These are phyloP conservation scores for Blastobotrys ciferrii DNA, from an alignment of 1,139 yeast genomes.

Conservation along the genomic window DNA sequence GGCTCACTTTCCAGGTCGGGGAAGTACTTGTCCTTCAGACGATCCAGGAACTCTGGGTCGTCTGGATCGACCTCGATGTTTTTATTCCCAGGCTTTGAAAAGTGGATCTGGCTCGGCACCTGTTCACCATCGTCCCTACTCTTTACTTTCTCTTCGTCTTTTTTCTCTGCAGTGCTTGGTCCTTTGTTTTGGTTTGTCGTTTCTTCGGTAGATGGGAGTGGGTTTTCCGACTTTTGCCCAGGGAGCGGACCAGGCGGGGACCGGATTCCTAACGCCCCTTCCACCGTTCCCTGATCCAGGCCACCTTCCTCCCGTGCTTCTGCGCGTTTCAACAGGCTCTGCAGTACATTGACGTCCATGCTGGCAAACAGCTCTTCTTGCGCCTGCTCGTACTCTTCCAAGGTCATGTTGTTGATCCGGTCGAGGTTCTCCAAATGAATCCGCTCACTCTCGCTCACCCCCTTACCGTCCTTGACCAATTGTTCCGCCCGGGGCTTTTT, in stretches of 20 bases:
- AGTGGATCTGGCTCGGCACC: conserved; percentile 21
- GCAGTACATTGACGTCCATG: conserved; percentile 67
- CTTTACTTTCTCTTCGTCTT: conserved; percentile 16
- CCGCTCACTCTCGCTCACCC: conserved; percentile 10
- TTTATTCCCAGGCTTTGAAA: conserved; percentile 25
- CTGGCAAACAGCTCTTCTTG: conserved; percentile 62
- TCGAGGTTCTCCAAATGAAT: conserved; percentile 68
- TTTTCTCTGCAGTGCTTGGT: conserved; percentile 11
- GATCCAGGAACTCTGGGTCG: conserved; percentile 66
- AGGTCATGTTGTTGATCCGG: conserved; percentile 59
- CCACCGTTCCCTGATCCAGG: conserved; percentile 53
- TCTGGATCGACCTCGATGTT: conserved; percentile 31
- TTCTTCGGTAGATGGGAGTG: background rate
- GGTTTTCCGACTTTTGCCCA: background rate
- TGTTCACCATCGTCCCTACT: conserved; percentile 12
- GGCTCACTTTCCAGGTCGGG: conserved; percentile 87
- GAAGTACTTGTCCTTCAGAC: conserved; percentile 79
- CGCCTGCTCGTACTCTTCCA: conserved; percentile 63
- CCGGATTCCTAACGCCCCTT: conserved; percentile 35
- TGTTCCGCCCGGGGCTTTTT: background rate
- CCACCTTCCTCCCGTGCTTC: conserved; percentile 43
- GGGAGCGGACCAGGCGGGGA: conserved; percentile 1
- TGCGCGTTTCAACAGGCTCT: conserved; percentile 45
- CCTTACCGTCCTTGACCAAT: background rate
- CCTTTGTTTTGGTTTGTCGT: conserved; percentile 7